These are phyloP conservation scores for Areca catechu DNA, from an alignment of 176 grass and related monocot genomes.

Conservation along the genomic window DNA sequence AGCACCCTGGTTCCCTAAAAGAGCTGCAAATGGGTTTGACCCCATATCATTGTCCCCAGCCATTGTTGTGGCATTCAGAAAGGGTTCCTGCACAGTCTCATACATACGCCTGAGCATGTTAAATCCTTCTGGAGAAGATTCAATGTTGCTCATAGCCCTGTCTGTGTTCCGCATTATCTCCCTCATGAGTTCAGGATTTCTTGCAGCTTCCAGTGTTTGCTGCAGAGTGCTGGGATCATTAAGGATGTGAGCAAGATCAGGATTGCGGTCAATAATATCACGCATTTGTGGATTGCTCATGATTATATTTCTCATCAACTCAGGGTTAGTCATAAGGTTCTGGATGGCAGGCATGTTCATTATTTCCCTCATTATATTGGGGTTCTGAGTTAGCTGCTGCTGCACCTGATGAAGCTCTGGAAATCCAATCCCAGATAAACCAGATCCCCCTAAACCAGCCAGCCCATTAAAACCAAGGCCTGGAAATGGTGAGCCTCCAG, in stretches of 20 bases:
- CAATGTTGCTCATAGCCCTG: too few relatives aligned
- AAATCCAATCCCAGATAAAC: slow-evolving; percentile 48
- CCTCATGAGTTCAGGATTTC: too few relatives aligned
- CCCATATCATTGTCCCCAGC: too few relatives aligned
- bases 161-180: too few relatives aligned
- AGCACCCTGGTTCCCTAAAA: too few relatives aligned
- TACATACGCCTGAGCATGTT: too few relatives aligned
- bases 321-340: slow-evolving; percentile 92
- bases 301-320: slow-evolving; percentile 85
- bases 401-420: slow-evolving; percentile 82
- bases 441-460: slow-evolving; percentile 25
- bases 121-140: too few relatives aligned
- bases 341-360: slow-evolving; percentile 96
- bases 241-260: slow-evolving; percentile 92
- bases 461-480: slow-evolving; percentile 47
- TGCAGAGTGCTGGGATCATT: slow-evolving; percentile 89
- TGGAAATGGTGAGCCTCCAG: slow-evolving; percentile 43
- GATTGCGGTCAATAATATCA: slow-evolving; percentile 86
- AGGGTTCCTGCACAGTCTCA: too few relatives aligned
- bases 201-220: slow-evolving; percentile 70
- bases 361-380: slow-evolving; percentile 89
- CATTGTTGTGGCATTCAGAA: too few relatives aligned
- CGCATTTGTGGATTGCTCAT: slow-evolving; percentile 99
- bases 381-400: slow-evolving; percentile 94
- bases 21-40: too few relatives aligned